phyloP scores from a whole-genome alignment of 805 yeast species.

The Brettanomyces naardenensis region DNA sequence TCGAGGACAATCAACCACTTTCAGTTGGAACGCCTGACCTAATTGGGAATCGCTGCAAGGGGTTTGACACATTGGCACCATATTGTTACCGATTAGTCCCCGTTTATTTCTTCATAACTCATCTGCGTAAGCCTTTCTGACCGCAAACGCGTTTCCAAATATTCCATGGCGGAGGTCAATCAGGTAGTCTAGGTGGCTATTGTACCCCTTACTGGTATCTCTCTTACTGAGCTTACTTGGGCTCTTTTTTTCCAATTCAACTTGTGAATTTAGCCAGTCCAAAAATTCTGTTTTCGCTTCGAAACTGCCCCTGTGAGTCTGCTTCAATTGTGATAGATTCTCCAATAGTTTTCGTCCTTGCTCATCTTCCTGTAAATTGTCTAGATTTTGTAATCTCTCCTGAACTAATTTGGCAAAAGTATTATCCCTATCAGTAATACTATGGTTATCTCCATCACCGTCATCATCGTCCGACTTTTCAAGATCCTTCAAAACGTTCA shows the following conservation, averaged over 20 bases:
- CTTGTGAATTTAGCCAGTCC: slow-evolving; percentile 43
- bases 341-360: slow-evolving; percentile 37
- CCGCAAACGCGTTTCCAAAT: slow-evolving; percentile 73
- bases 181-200: slow-evolving; percentile 21
- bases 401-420: slow-evolving; percentile 32
- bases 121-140: slow-evolving; percentile 52
- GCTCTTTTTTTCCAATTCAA: slow-evolving; percentile 32
- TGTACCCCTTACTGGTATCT: slow-evolving; percentile 6
- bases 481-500: slow-evolving; percentile 40
- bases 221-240: slow-evolving; percentile 6
- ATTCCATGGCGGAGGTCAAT: slow-evolving; percentile 44
- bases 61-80: no score
- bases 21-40: no score
- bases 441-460: slow-evolving; percentile 9
- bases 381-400: slow-evolving; percentile 20
- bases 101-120: no score
- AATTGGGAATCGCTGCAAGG: no score
- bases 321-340: slow-evolving; percentile 26
- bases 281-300: slow-evolving; percentile 38
- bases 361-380: slow-evolving; percentile 23
- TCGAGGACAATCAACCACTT: no score
- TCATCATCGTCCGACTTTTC: slow-evolving; percentile 7
- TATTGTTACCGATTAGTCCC: no score
- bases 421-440: slow-evolving; percentile 16
- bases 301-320: slow-evolving; percentile 25